A percentile compares a stretch with the other conserved stretches of the same genome.
Evolutionary conservation across 169 alveolate species (phyloP).

Genomic region (Cryptosporidium xiaoi): DNA sequence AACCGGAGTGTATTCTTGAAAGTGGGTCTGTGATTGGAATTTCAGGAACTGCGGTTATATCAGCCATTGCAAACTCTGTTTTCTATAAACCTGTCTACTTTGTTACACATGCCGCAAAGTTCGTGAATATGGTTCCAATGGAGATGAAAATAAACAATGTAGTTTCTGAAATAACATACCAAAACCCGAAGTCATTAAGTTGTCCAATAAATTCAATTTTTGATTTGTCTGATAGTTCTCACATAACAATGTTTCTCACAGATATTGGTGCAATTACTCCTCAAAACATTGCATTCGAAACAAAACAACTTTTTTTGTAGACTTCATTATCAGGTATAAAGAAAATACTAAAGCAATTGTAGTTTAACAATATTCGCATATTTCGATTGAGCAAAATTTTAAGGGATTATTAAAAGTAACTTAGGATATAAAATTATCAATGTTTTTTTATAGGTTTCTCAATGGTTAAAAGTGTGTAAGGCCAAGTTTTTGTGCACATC

Average conservation of each 20-base stretch:
- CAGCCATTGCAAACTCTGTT: slow-evolving; percentile 44
- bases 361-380: too few species aligned
- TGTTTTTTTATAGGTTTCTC: too few species aligned
- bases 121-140: slow-evolving; percentile 37
- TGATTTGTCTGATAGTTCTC: slow-evolving; percentile 39
- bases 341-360: too few species aligned
- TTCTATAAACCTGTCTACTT: slow-evolving; percentile 62
- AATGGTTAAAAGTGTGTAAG: too few species aligned
- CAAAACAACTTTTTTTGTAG: slow-evolving; percentile 2
- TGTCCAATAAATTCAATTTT: slow-evolving; percentile 40
- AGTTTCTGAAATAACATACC: slow-evolving; percentile 38
- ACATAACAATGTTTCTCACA: slow-evolving; percentile 59
- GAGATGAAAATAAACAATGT: slow-evolving; percentile 37
- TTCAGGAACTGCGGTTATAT: slow-evolving; percentile 51
- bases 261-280: slow-evolving; percentile 69
- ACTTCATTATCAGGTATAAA: neutral
- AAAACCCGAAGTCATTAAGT: slow-evolving; percentile 10
- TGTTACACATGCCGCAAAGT: slow-evolving; percentile 44
- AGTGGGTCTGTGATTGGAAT: slow-evolving; percentile 55
- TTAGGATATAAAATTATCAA: too few species aligned
- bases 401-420: too few species aligned
- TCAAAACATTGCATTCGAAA: slow-evolving; percentile 44
- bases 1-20: slow-evolving; percentile 30
- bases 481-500: too few species aligned
- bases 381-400: too few species aligned